A percentile compares a stretch with the other conserved stretches of the same genome.
Conservation (phyloP, 352 stramenopile species). For the Pythium dissimile region DNA sequence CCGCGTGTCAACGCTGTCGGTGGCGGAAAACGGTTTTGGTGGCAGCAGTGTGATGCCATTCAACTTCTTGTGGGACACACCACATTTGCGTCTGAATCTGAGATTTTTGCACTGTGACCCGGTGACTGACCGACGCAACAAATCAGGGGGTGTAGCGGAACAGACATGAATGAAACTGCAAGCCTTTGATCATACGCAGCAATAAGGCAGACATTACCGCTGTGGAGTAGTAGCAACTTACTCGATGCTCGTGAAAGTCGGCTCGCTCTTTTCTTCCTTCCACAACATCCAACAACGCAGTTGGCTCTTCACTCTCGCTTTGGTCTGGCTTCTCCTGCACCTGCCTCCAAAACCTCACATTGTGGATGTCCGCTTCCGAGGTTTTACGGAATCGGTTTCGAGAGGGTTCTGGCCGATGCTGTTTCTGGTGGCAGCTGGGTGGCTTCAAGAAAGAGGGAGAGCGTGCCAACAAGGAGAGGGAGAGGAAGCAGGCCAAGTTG, state of each 20-base stretch:
- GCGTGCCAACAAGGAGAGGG: not conserved
- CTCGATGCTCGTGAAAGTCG: too few species aligned
- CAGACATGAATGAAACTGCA: too few species aligned
- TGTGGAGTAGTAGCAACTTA: too few species aligned
- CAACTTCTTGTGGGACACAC: constrained; percentile 1
- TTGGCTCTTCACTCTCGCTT: not conserved
- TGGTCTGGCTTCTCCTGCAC: not conserved
- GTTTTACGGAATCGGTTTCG: not conserved
- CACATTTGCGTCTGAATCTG: not conserved
- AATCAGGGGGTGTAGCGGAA: too few species aligned
- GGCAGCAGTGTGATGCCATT: not conserved
- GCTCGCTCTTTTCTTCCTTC: too few species aligned
- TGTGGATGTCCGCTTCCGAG: not conserved
- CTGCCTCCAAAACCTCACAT: not conserved
- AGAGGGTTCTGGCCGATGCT: not conserved
- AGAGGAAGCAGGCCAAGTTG: too few species aligned
- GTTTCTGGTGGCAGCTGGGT: constrained; percentile 11
- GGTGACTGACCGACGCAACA: not conserved
- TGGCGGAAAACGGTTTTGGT: constrained; percentile 3
- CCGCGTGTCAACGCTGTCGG: constrained; percentile 23
- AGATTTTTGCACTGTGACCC: not conserved
- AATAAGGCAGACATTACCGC: too few species aligned
- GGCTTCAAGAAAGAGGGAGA: constrained; percentile 7
- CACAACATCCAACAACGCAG: too few species aligned
- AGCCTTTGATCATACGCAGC: too few species aligned